Evolutionary conservation across 129 eudicot genomes (phyloP).

Genomic region (Cynara cardunculus): DNA sequence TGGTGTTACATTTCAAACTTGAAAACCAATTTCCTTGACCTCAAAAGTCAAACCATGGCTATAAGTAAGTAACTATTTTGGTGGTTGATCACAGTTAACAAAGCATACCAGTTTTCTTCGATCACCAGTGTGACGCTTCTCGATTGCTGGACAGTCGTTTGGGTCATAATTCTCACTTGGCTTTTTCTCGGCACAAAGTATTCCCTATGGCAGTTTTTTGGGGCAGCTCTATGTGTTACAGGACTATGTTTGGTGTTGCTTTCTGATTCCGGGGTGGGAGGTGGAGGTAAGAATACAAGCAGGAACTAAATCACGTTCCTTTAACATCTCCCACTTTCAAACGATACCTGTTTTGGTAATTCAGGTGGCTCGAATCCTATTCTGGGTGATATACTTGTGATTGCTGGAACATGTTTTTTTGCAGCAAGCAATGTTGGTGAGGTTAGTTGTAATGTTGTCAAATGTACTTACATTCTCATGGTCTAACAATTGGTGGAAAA

Average conservation of each 20-base stretch:
- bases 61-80: background rate
- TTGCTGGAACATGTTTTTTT: slow-evolving; percentile 46
- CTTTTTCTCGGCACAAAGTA: slow-evolving; percentile 46
- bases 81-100: slow-evolving; percentile 40
- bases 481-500: background rate
- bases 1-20: background rate
- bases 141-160: slow-evolving; percentile 64
- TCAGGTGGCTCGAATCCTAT: slow-evolving; percentile 71
- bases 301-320: background rate
- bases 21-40: background rate
- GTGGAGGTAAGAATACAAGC: slow-evolving; percentile 40
- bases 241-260: slow-evolving; percentile 58
- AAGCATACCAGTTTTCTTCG: slow-evolving; percentile 60
- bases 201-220: slow-evolving; percentile 52
- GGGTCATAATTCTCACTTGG: slow-evolving; percentile 66
- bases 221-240: slow-evolving; percentile 46
- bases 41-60: background rate
- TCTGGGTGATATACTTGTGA: slow-evolving; percentile 60
- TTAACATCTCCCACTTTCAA: background rate
- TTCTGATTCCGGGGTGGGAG: slow-evolving; percentile 45
- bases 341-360: background rate
- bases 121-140: slow-evolving; percentile 64
- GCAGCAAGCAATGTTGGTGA: slow-evolving; percentile 72
- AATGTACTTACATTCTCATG: background rate
- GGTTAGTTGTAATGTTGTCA: slow-evolving; percentile 37